These are phyloP conservation scores for Aspergillus homomorphus DNA, from an alignment of 495 filamentous ascomycete genomes.

Conservation along the genomic window DNA sequence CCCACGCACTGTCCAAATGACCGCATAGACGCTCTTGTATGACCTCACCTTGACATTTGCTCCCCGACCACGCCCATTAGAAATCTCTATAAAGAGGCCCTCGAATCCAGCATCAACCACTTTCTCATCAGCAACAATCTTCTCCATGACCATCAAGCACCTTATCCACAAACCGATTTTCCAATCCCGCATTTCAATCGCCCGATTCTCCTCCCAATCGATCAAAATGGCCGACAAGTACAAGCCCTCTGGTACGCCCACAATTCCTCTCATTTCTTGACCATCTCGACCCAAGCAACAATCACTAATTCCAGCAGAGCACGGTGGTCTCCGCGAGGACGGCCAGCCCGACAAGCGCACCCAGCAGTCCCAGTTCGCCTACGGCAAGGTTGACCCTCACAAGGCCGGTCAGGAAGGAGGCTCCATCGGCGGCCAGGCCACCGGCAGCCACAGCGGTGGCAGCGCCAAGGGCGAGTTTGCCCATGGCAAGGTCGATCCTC, in stretches of 20 bases:
- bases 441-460: conserved; percentile 4
- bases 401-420: conserved; percentile 10
- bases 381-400: conserved; percentile 11
- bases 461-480: conserved; percentile 2
- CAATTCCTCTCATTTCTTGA: background rate
- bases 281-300: background rate
- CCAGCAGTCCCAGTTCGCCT: conserved; percentile 11
- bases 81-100: background rate
- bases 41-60: background rate
- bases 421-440: conserved; percentile 5
- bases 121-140: background rate
- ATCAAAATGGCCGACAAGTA: conserved; percentile 12
- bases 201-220: background rate
- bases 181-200: background rate
- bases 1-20: background rate
- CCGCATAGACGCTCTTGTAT: background rate
- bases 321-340: conserved; percentile 11
- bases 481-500: background rate
- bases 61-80: background rate
- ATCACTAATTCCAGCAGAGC: conserved; percentile 4
- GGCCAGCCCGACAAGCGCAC: conserved; percentile 13
- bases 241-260: conserved; percentile 10
- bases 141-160: background rate
- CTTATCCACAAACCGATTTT: background rate
- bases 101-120: background rate